Evolutionary conservation across 768 basidiomycete genomes (phyloP), one percentile per base, ranked within the genome.

Genomic region (Boletus pseudo-olivaceus): DNA sequence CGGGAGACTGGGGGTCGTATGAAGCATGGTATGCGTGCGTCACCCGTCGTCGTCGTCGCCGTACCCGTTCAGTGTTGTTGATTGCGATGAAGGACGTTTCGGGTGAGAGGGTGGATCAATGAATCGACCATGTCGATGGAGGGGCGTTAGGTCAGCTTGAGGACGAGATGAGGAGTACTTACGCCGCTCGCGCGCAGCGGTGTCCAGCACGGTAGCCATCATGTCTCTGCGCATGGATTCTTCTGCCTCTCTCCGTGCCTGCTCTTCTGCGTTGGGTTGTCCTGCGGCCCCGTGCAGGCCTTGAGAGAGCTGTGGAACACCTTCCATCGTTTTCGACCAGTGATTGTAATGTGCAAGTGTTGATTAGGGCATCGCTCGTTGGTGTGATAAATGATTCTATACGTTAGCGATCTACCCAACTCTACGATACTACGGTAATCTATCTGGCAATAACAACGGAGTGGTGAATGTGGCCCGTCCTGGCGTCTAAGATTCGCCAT

Each of bases 171-270:
- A n/a, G 20, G 41, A 26, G 19, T 29, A 68, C 75, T 57, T 69
- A 94, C 92, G 73, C 68, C 92, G 79, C 75, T 93, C 93, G 54
- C 91, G 80, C 38, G 93, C 92, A 50, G 81, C 84, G 6, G 78
- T 72, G 57, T 91, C 89, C 38, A 95, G 76, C 33, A 95, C 79
- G 5, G 89, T 88, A 8, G 86, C 80, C 66, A 95, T 80, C 60
- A 93, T 67, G 60, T 91, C 86, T 60, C 89, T 75, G 39, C 86
- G 79, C 80, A 85, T 82, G 67, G 90, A 78, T 57, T 90, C 90
- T 56, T 91, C 88, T 50, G 86, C 81, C 11, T 77, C 80, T 34
- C 75, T 77, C 51, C 80, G 82, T 27, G 72, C 76, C 1, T 78
- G 79, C 35, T 82, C 82, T 27, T 83, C 84, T 32, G 78, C 80